Base-by-base conservation (phyloP, 257 asterid species). In the Solanum chilense region DNA sequence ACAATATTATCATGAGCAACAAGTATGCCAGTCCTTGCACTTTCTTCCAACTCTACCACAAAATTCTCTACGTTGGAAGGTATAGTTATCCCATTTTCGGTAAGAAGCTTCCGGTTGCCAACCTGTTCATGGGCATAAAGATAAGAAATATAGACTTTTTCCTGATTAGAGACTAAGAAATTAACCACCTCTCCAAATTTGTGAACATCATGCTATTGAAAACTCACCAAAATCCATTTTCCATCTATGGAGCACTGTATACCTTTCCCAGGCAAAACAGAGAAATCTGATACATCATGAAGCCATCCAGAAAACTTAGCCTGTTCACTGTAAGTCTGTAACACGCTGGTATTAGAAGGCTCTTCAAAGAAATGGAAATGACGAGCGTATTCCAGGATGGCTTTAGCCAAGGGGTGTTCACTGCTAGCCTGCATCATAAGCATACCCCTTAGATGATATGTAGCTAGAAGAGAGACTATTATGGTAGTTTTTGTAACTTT, bases 281-380 rank as follows among this genome's bases (percentile, higher is more conserved):
- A 91, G 90, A 97, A 97, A 90, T 90, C 95, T 37, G 95, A 90
- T 81, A 91, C 92, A 44, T 95, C 95, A 86, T 89, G 97, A 91
- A 97, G 99, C 98, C 99, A 97, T 85, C 92, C 98, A 71, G 91
- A 93, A 89, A 93, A 92, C 86, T 93, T 94, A 7, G 96, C 82
- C 66, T 91, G 90, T 52, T 35, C 83, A 81, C 90, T 91, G 58
- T 84, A 89, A 88, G 66, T 89, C 87, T 92, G 92, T 84, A 89
- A 87, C 88, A 89, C 89, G 88, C 83, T 91, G 74, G 89, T 82
- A 84, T 89, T 85, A 47, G 92, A 88, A 82, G 93, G 91, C 49
- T 90, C 95, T 29, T 95, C 99, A 37, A 97, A 95, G 92, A 94
- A 96, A 92, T 96, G 99, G 92, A 97, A 97, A 92, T 97, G 99